Conservation (phyloP, 805 yeast genomes). For the Saccharomycopsis babjevae region DNA sequence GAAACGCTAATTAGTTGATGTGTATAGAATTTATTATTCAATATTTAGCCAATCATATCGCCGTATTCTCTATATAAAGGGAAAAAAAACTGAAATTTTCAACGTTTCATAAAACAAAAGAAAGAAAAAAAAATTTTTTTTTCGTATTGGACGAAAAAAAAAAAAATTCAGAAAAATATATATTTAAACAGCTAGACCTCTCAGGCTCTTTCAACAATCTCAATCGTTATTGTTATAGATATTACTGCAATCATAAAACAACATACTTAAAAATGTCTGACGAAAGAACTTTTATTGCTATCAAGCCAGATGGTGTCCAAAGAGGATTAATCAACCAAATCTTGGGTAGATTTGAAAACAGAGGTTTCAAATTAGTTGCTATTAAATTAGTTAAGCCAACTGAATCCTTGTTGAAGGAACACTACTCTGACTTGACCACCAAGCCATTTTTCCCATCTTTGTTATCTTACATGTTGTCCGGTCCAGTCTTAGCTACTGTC, state of each 20-base stretch:
- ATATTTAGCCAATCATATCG: background rate
- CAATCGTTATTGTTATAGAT: no score
- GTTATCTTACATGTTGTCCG: slow-evolving; percentile 92
- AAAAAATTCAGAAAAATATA: background rate
- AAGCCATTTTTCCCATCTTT: slow-evolving; percentile 98
- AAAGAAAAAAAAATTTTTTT: background rate
- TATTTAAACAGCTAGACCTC: background rate
- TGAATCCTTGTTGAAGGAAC: slow-evolving; percentile 80
- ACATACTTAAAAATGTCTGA: slow-evolving; percentile 18
- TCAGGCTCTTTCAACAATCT: no score
- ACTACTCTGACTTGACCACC: slow-evolving; percentile 88
- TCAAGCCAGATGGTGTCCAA: slow-evolving; percentile 99
- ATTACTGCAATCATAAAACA: background rate
- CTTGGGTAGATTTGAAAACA: slow-evolving; percentile 87
- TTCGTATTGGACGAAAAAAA: background rate
- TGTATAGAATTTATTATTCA: background rate
- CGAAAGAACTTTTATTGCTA: slow-evolving; percentile 89
- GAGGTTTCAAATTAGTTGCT: slow-evolving; percentile 96
- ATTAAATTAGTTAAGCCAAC: slow-evolving; percentile 85
- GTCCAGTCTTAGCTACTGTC: slow-evolving; percentile 97
- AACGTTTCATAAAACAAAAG: background rate
- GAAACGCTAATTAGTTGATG: background rate
- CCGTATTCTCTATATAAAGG: background rate
- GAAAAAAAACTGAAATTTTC: background rate
- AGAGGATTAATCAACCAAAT: slow-evolving; percentile 91